Evolutionary conservation across 345 rosid genomes (phyloP), one percentile per base, ranked within the genome.

Genomic region (Moringa oleifera): DNA sequence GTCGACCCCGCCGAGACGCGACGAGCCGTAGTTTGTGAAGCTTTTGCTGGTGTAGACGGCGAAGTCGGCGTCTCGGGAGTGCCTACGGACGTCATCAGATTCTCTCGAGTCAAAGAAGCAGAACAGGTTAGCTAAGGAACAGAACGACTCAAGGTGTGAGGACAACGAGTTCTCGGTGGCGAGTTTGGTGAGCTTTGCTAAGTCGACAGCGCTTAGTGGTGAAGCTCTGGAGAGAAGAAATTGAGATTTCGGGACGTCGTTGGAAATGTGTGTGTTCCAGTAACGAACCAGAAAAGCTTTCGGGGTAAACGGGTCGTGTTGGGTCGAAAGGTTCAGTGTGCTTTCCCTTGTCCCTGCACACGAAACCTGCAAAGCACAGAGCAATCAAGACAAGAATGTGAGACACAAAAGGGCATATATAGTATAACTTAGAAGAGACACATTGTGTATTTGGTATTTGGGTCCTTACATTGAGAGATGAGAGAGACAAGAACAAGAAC

Each of bases 201-300:
- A 63, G 22, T 83, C 78, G 6, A 86, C 63, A 37, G 84, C 75
- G 3, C 63, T 73, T 36, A 90, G 13, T 0, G 95, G 99, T 0
- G 99, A 94, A 0, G 84, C 89, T 58, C 88, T 94, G 17, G 95
- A 86, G 75, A 86, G 69, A 55, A 94, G 75, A 66, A 90, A 86
- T 10, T 62, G 23, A 4, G 96, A 81, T 51, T 74, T 77, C 0
- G 85, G 77, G 17, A 74, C 64, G 46, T 56, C 22, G 71, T 22
- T 64, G 23, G 66, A 69, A 73, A 94, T 77, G 47, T 76, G 92
- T 37, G 71, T 72, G 80, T 81, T 83, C 97, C 97, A 94, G 79
- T 94, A 88, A 12, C 99, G 97, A 49, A 85, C 41, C 66, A 85
- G 64, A 31, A 85, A 78, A 0, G 99, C 95, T 74, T 51, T 86